A percentile compares a stretch with the other conserved stretches of the same genome.
phyloP scores from a whole-genome alignment of 352 stramenopile genomes.

The Phytopythium oedochilum region DNA sequence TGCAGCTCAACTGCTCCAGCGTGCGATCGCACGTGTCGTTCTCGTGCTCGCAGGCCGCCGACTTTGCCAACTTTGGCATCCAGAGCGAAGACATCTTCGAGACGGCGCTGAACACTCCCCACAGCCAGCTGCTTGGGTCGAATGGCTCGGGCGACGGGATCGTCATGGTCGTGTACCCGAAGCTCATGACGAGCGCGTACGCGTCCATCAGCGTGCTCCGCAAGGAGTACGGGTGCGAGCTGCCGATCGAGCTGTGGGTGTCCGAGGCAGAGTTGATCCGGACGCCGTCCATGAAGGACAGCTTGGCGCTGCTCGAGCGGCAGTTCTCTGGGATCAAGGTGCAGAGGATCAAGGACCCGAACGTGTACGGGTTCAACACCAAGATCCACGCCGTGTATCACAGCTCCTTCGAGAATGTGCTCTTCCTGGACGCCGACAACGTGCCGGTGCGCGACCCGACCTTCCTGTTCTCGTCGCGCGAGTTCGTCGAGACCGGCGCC shows the following conservation, averaged over 20 bases:
- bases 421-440: conserved; percentile 77
- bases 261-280: conserved; percentile 37
- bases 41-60: conserved; percentile 41
- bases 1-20: conserved; percentile 62
- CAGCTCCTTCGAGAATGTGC: conserved; percentile 56
- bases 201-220: conserved; percentile 50
- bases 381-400: conserved; percentile 72
- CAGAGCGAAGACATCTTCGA: conserved; percentile 25
- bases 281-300: conserved; percentile 22
- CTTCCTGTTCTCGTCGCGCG: conserved; percentile 47
- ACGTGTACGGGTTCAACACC: conserved; percentile 44
- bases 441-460: conserved; percentile 56
- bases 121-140: conserved; percentile 17
- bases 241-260: conserved; percentile 75
- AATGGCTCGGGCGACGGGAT: conserved; percentile 43
- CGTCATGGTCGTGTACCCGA: conserved; percentile 67
- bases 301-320: conserved; percentile 20
- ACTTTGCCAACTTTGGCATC: conserved; percentile 66
- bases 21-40: conserved; percentile 44
- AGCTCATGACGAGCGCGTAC: conserved; percentile 65
- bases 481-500: conserved; percentile 40
- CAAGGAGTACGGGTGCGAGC: conserved; percentile 30
- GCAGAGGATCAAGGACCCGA: conserved; percentile 41
- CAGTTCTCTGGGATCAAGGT: conserved; percentile 33
- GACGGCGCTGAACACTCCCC: conserved; percentile 9